Conservation (phyloP, 202 grass and related monocot species). For the Hordeum pubiflorum region DNA sequence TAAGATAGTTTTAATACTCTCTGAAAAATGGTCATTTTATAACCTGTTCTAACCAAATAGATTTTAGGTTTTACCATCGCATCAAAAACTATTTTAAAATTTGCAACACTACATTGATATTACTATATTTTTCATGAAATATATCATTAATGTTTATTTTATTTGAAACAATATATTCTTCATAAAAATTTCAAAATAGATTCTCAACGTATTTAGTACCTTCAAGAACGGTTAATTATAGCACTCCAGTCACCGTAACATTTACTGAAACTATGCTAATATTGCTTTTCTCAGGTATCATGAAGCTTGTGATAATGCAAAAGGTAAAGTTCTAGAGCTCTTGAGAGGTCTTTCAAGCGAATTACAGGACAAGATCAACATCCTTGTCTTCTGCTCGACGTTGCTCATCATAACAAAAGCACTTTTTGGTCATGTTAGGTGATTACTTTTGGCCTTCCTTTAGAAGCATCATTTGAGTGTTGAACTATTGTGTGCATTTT, state of each 20-base stretch:
- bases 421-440: constrained; percentile 90
- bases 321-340: constrained; percentile 69
- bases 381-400: constrained; percentile 80
- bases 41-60: neutral
- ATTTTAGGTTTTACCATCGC: neutral
- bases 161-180: neutral
- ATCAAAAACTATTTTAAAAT: neutral
- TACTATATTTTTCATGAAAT: neutral
- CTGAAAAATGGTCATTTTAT: neutral
- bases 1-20: neutral
- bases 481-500: neutral
- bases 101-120: neutral
- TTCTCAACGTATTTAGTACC: neutral
- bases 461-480: neutral
- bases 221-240: neutral
- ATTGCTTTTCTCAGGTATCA: constrained; percentile 63
- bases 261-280: neutral
- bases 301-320: constrained; percentile 79
- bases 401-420: constrained; percentile 80
- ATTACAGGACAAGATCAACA: constrained; percentile 78
- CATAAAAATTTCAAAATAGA: neutral
- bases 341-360: constrained; percentile 85
- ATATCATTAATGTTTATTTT: neutral
- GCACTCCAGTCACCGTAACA: neutral
- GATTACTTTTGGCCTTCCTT: constrained; percentile 27